Conservation (phyloP, 345 rosid genomes). For the Firmiana major region DNA sequence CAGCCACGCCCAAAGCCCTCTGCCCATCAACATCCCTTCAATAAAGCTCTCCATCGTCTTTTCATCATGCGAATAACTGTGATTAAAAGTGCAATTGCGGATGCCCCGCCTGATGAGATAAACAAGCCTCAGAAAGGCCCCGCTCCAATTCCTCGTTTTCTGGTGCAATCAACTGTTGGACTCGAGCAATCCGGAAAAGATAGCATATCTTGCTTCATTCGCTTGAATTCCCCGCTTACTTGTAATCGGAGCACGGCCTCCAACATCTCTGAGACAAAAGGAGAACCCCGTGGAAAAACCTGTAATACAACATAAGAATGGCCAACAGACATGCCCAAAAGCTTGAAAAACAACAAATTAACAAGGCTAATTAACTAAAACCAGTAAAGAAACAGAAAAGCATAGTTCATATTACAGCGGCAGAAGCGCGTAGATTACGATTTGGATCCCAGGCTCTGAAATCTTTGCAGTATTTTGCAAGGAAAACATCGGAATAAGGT, state of each 20-base stretch:
- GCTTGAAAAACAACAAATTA: not conserved
- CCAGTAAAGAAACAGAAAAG: not conserved
- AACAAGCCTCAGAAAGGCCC: conserved; percentile 15
- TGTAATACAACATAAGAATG: not conserved
- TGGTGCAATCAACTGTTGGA: not conserved
- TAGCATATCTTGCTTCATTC: conserved; percentile 2
- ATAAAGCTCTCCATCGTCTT: not conserved
- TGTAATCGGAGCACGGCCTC: conserved; percentile 2
- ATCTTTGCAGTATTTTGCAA: conserved; percentile 14
- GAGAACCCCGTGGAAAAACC: conserved; percentile 18
- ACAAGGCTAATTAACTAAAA: not conserved
- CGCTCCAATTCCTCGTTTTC: conserved; percentile 6
- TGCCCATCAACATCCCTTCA: not conserved
- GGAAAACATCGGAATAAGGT: conserved; percentile 3
- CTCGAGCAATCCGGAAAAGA: not conserved
- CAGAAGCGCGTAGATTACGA: conserved; percentile 1
- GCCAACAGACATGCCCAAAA: not conserved
- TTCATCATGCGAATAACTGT: not conserved
- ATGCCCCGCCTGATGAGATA: conserved; percentile 9
- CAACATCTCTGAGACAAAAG: conserved; percentile 1
- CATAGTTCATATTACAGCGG: conserved; percentile 4
- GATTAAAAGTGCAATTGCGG: conserved; percentile 7
- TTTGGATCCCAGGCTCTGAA: not conserved
- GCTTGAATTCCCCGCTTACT: not conserved
- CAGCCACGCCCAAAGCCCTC: conserved; percentile 16